Evolutionary conservation across 768 basidiomycete species (phyloP).

Genomic region (Psilocybe sp.): DNA sequence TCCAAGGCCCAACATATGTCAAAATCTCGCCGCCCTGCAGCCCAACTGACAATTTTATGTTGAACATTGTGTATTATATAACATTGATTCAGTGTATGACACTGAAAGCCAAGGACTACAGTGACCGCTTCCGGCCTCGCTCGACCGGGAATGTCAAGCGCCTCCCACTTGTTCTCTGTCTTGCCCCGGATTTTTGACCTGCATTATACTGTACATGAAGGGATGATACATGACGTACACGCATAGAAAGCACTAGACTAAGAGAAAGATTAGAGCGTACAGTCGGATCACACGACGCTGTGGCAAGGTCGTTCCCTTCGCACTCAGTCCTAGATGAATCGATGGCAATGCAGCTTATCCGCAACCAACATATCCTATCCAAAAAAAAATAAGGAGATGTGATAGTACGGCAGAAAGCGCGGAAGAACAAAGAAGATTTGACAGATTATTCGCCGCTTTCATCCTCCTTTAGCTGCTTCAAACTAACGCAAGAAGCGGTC

Average conservation of each 20-base stretch:
- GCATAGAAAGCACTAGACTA: not conserved
- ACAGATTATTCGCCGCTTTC: slow-evolving; percentile 42
- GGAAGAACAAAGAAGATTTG: too few species aligned
- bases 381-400: not conserved
- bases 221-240: not conserved
- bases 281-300: slow-evolving; percentile 93
- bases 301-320: slow-evolving; percentile 87
- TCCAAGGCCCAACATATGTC: slow-evolving; percentile 46
- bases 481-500: slow-evolving; percentile 92
- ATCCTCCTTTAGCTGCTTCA: slow-evolving; percentile 40
- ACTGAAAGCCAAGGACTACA: slow-evolving; percentile 9
- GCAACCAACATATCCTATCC: slow-evolving; percentile 68
- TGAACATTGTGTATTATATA: slow-evolving; percentile 2
- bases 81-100: not conserved
- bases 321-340: slow-evolving; percentile 95
- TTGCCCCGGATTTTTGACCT: slow-evolving; percentile 83
- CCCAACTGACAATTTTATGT: slow-evolving; percentile 73
- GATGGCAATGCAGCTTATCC: slow-evolving; percentile 85
- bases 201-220: slow-evolving; percentile 44
- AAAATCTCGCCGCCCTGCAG: slow-evolving; percentile 78
- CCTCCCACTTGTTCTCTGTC: slow-evolving; percentile 49
- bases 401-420: not conserved
- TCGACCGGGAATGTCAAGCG: slow-evolving; percentile 46
- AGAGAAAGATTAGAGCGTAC: slow-evolving; percentile 36
- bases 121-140: slow-evolving; percentile 39